Conservation (phyloP, 805 yeast genomes). For the Metschnikowia drakensbergensis region DNA sequence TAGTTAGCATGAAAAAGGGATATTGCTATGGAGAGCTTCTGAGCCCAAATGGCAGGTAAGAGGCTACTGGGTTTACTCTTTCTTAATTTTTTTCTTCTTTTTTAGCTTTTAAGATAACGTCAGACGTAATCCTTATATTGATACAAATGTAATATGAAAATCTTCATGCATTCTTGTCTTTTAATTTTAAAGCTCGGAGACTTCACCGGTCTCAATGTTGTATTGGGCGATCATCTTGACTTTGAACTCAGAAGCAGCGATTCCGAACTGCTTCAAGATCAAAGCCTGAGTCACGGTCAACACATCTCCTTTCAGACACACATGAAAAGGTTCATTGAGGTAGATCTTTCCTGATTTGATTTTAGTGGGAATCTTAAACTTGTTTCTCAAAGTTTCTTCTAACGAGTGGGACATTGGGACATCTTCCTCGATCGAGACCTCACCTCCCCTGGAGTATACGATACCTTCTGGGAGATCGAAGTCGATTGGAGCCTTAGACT, state of each 20-base stretch:
- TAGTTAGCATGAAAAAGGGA: neutral
- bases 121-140: neutral
- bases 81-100: neutral
- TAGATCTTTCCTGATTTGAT: constrained; percentile 85
- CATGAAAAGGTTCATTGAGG: constrained; percentile 70
- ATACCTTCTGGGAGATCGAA: constrained; percentile 88
- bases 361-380: constrained; percentile 85
- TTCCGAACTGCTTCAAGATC: constrained; percentile 89
- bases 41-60: neutral
- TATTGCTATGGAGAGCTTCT: neutral
- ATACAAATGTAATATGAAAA: neutral
- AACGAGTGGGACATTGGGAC: constrained; percentile 95
- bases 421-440: constrained; percentile 83
- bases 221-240: constrained; percentile 77
- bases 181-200: constrained; percentile 19
- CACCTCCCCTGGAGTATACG: constrained; percentile 94
- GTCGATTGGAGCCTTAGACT: constrained; percentile 74
- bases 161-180: constrained; percentile 1
- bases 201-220: constrained; percentile 51
- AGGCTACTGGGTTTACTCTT: neutral
- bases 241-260: constrained; percentile 88
- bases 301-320: constrained; percentile 73
- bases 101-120: neutral
- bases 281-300: constrained; percentile 90
- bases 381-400: constrained; percentile 88